Evolutionary conservation across 129 eudicot species (phyloP).

Genomic region (Solidago caesia): DNA sequence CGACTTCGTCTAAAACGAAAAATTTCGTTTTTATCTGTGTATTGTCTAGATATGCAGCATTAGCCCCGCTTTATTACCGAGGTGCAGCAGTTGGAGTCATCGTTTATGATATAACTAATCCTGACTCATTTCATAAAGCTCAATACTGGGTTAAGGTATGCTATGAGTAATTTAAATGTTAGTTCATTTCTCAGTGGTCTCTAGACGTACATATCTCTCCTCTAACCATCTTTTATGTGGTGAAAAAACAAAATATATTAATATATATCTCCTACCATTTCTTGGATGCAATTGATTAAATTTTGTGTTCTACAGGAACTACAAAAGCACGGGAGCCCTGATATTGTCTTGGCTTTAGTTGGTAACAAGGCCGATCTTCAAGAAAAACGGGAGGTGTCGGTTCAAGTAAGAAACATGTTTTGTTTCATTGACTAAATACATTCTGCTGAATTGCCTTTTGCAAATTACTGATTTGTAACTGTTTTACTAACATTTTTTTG

Average conservation of each 20-base stretch:
- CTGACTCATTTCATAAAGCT: conserved; percentile 88
- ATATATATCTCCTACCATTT: background rate
- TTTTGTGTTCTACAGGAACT: conserved; percentile 54
- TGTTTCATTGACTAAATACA: background rate
- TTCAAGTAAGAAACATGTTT: conserved; percentile 59
- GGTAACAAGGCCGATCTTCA: conserved; percentile 97
- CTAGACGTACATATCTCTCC: background rate
- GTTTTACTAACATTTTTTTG: background rate
- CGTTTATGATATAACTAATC: conserved; percentile 91
- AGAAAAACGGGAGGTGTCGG: conserved; percentile 83
- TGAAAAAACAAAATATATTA: background rate
- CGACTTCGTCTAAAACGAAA: conserved; percentile 2
- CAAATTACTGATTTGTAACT: background rate
- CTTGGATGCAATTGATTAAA: background rate
- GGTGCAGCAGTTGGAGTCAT: conserved; percentile 95
- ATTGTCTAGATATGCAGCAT: conserved; percentile 78
- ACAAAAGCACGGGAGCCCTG: conserved; percentile 98
- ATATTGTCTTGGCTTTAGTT: conserved; percentile 94
- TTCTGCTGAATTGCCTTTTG: background rate
- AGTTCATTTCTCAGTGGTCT: conserved; percentile 10
- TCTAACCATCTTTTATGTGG: background rate
- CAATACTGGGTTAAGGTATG: conserved; percentile 97
- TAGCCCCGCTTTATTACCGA: conserved; percentile 95
- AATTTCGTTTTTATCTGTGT: background rate
- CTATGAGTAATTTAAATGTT: background rate